phyloP scores from a whole-genome alignment of 2,329 filamentous ascomycete genomes.

The Lecanicillium sp. region DNA sequence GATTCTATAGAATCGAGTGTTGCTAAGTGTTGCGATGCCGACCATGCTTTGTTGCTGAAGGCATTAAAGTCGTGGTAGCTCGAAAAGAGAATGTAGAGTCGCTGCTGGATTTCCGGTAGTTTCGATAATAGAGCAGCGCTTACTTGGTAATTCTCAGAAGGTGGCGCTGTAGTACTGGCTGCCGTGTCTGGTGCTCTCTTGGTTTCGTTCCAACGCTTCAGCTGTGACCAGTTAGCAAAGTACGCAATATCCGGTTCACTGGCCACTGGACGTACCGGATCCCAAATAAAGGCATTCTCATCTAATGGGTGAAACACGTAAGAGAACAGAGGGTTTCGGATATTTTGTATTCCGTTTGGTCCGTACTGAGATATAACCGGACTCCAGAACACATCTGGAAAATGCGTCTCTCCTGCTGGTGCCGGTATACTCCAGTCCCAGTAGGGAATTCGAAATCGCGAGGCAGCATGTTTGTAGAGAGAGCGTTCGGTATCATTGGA shows the following conservation, averaged over 20 bases:
- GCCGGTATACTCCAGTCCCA: constrained; percentile 51
- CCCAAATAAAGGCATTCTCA: constrained; percentile 47
- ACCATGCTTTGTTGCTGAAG: constrained; percentile 63
- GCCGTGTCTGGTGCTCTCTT: constrained; percentile 43
- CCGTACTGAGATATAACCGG: constrained; percentile 45
- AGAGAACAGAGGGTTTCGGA: constrained; percentile 54
- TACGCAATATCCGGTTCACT: too few relatives aligned
- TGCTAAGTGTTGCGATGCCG: constrained; percentile 34
- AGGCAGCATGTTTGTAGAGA: constrained; percentile 43
- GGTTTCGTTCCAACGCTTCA: constrained; percentile 52
- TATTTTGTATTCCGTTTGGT: constrained; percentile 46
- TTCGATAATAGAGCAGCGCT: constrained; percentile 36
- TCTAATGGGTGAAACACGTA: constrained; percentile 56
- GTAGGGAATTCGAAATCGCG: constrained; percentile 47
- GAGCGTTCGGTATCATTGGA: constrained; percentile 35
- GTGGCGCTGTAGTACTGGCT: constrained; percentile 19
- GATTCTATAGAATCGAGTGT: constrained; percentile 58
- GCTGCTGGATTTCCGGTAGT: constrained; percentile 47
- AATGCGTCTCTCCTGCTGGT: constrained; percentile 39
- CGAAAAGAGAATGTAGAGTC: constrained; percentile 61
- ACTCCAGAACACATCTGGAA: constrained; percentile 36
- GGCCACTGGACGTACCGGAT: constrained; percentile 41
- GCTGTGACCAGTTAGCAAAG: constrained; percentile 30
- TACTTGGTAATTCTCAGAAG: constrained; percentile 53
- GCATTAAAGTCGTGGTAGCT: constrained; percentile 59